Evolutionary conservation across 2,329 filamentous ascomycete genomes (phyloP).

Genomic region (Stachybotrys echinatus): DNA sequence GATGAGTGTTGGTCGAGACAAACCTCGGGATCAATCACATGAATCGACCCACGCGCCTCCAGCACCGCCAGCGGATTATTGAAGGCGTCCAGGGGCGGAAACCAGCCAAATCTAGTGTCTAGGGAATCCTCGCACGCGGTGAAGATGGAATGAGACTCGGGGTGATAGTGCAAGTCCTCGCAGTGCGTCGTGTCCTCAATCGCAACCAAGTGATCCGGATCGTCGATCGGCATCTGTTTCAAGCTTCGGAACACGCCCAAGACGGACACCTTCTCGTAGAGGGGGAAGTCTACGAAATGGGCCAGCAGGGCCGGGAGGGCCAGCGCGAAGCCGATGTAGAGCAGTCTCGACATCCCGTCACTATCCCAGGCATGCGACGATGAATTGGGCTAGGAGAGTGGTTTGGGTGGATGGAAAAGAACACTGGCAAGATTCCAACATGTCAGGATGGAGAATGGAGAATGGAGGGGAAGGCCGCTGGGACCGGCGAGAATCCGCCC

Average conservation of each 20-base stretch:
- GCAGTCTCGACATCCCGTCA: not conserved
- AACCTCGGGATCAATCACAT: conserved; percentile 50
- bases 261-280: conserved; percentile 7
- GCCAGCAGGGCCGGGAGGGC: not conserved
- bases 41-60: conserved; percentile 36
- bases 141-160: conserved; percentile 42
- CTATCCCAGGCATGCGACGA: too few relatives aligned
- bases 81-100: conserved; percentile 38
- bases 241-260: conserved; percentile 20
- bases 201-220: conserved; percentile 24
- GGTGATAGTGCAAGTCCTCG: conserved; percentile 55
- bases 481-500: too few relatives aligned
- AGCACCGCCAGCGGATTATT: conserved; percentile 28
- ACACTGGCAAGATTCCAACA: too few relatives aligned
- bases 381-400: too few relatives aligned
- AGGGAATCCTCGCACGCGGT: conserved; percentile 48
- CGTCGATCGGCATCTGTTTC: conserved; percentile 11
- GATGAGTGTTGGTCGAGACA: conserved; percentile 8
- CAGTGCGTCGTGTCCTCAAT: conserved; percentile 51
- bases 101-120: conserved; percentile 42
- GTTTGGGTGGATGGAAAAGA: too few relatives aligned
- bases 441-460: too few relatives aligned
- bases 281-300: not conserved
- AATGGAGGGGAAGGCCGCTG: too few relatives aligned
- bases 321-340: not conserved